phyloP scores from a whole-genome alignment of 345 rosid genomes.

The Brassica incana region DNA sequence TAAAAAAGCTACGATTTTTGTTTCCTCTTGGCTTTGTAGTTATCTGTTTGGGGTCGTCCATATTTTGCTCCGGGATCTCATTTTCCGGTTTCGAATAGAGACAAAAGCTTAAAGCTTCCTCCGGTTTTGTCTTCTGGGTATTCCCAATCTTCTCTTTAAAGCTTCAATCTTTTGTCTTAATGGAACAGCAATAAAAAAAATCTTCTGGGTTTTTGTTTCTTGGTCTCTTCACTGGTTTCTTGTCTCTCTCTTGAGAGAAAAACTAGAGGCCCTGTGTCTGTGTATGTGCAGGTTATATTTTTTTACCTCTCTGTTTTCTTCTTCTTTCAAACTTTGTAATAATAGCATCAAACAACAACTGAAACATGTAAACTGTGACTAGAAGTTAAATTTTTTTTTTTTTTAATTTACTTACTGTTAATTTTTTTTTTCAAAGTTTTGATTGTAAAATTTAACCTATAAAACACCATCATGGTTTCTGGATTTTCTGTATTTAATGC shows the following conservation, averaged over 20 bases:
- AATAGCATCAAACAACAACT: too few relatives aligned
- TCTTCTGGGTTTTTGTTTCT: constrained; percentile 36
- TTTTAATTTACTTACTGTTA: background rate
- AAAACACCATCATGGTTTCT: constrained; percentile 28
- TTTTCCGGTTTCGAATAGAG: constrained; percentile 48
- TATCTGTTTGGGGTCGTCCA: constrained; percentile 59
- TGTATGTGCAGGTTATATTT: background rate
- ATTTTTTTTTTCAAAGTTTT: constrained; percentile 16
- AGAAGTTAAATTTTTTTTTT: background rate
- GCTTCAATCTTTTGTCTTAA: constrained; percentile 31
- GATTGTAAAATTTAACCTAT: background rate
- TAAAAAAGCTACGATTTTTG: background rate
- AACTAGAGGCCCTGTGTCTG: background rate
- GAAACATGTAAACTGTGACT: background rate
- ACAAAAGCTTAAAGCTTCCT: constrained; percentile 49
- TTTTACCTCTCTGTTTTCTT: constrained; percentile 1
- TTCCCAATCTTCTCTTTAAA: constrained; percentile 34
- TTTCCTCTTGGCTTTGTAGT: constrained; percentile 33
- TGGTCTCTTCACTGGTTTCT: constrained; percentile 33
- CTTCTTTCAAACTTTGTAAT: too few relatives aligned
- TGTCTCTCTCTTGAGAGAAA: background rate
- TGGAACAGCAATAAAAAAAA: constrained; percentile 38
- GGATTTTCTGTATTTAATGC: constrained; percentile 39
- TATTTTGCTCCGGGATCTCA: constrained; percentile 26
- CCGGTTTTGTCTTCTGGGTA: constrained; percentile 63